Percentiles rank a stretch among this genome's conserved stretches.
phyloP scores from a whole-genome alignment of 352 stramenopile genomes.

The Phytophthora idaei region DNA sequence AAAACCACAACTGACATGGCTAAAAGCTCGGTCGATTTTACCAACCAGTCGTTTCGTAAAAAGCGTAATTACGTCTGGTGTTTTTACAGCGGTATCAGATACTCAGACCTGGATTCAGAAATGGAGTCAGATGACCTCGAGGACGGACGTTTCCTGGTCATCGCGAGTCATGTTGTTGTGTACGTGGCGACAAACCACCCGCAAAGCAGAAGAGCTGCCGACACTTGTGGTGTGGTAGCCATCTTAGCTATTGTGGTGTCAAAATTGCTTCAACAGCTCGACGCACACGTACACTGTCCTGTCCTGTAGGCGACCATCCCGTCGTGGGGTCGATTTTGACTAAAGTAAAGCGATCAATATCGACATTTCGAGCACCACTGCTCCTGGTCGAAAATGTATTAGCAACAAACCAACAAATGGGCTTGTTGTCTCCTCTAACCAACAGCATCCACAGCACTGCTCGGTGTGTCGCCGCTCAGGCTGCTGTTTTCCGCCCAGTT shows the following conservation, averaged over 20 bases:
- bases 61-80: slow-evolving; percentile 22
- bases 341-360: background rate
- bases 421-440: background rate
- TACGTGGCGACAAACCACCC: background rate
- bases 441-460: background rate
- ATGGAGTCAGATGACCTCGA: slow-evolving; percentile 1
- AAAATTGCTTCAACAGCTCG: slow-evolving; percentile 9
- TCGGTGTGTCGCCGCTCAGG: slow-evolving; percentile 5
- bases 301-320: slow-evolving; percentile 9
- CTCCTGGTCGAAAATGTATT: background rate
- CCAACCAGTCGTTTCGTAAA: slow-evolving; percentile 32
- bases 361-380: background rate
- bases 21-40: background rate
- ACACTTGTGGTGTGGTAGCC: slow-evolving; percentile 13
- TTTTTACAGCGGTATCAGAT: slow-evolving; percentile 7
- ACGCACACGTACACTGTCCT: background rate
- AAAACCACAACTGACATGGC: slow-evolving; percentile 15
- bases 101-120: slow-evolving; percentile 1
- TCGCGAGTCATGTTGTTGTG: background rate
- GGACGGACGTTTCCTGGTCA: background rate
- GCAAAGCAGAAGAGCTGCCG: slow-evolving; percentile 1
- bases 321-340: background rate
- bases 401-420: too few species aligned
- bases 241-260: slow-evolving; percentile 9
- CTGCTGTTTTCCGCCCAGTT: slow-evolving; percentile 11